phyloP scores from a whole-genome alignment of 331 rosid genomes.

The Stylosanthes scabra region DNA sequence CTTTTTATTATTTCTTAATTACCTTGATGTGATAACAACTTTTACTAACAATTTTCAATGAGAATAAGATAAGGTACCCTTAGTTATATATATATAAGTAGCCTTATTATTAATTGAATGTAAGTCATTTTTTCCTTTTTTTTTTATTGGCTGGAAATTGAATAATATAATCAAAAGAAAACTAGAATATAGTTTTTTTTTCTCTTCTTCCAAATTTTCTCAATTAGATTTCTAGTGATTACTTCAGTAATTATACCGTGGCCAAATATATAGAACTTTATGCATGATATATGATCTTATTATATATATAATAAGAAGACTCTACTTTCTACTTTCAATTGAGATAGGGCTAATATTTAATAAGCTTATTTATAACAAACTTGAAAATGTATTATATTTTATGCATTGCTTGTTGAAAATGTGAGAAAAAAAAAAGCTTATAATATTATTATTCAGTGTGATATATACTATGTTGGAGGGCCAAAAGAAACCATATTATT shows the following conservation, averaged over 20 bases:
- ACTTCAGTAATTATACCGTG: neutral
- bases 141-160: no score
- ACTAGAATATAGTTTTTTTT: neutral
- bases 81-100: no score
- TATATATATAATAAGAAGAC: neutral
- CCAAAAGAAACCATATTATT: neutral
- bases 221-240: neutral
- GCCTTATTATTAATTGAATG: neutral
- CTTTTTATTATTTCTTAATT: neutral
- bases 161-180: neutral
- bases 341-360: neutral
- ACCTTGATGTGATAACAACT: neutral
- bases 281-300: neutral
- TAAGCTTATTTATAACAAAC: neutral
- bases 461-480: neutral
- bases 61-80: no score
- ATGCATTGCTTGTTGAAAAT: neutral
- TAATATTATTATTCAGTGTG: neutral
- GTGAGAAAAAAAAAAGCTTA: neutral
- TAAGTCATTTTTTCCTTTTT: neutral
- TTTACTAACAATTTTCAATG: no score
- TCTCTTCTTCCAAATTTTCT: neutral
- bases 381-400: neutral
- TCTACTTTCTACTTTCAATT: neutral
- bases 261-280: neutral